Evolutionary conservation across 106 monocot genomes (phyloP).

Genomic region (Iris macrosiphon): DNA sequence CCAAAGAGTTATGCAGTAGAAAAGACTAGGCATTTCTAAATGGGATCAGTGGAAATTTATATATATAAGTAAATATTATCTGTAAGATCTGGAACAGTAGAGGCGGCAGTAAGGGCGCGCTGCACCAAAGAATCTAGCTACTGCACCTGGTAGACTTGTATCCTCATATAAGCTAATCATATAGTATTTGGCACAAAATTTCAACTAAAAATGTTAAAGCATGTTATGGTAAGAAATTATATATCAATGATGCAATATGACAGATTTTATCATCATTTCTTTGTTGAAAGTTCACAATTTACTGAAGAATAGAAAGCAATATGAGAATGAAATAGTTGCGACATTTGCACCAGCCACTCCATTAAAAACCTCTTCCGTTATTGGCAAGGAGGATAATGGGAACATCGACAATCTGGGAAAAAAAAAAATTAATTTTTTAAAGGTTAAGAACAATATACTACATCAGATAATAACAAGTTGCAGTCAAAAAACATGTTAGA

Average conservation of each 20-base stretch:
- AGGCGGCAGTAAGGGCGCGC: slow-evolving; percentile 57
- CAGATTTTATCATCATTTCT: too few species aligned
- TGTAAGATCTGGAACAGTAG: slow-evolving; percentile 46
- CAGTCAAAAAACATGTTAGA: not conserved
- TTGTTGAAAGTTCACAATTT: too few species aligned
- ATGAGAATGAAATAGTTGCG: too few species aligned
- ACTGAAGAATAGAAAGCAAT: too few species aligned
- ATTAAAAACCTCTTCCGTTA: slow-evolving; percentile 49
- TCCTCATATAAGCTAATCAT: not conserved
- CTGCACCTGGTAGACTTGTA: slow-evolving; percentile 38
- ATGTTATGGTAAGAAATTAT: not conserved
- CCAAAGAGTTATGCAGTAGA: too few species aligned
- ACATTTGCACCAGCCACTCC: slow-evolving; percentile 30
- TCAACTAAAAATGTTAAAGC: not conserved
- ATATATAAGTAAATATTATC: too few species aligned
- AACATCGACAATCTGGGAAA: slow-evolving; percentile 67
- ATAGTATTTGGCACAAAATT: too few species aligned
- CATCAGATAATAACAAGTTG: too few species aligned
- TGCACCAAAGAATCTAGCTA: slow-evolving; percentile 47
- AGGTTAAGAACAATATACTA: too few species aligned
- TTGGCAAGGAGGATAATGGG: slow-evolving; percentile 52
- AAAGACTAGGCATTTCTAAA: too few species aligned
- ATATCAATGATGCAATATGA: not conserved
- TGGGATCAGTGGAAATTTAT: too few species aligned
- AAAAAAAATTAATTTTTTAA: not conserved